phyloP scores from a whole-genome alignment of 768 basidiomycete genomes.

The Pleurotus djamor region DNA sequence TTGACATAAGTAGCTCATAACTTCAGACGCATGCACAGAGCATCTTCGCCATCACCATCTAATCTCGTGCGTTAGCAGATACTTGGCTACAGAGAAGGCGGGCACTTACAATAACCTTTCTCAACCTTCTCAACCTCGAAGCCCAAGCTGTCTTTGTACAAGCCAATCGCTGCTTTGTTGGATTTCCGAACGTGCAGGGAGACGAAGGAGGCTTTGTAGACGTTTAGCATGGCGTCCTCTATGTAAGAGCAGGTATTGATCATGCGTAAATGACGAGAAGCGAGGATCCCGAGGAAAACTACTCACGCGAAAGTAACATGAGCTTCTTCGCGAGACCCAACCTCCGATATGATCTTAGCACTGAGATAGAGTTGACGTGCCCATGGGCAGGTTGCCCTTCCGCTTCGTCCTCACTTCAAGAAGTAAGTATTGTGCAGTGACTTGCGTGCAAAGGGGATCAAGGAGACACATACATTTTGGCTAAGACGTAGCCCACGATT shows the following conservation, averaged over 20 bases:
- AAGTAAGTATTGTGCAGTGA: not conserved
- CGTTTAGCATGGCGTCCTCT: slow-evolving; percentile 91
- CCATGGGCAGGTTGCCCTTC: slow-evolving; percentile 72
- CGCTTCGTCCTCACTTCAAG: slow-evolving; percentile 28
- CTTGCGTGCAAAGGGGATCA: not conserved
- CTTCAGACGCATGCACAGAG: slow-evolving; percentile 73
- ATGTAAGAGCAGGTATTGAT: not conserved
- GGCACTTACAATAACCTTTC: slow-evolving; percentile 81
- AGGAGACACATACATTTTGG: slow-evolving; percentile 71
- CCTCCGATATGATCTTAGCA: slow-evolving; percentile 86
- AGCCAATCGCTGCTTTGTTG: slow-evolving; percentile 86
- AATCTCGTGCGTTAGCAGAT: slow-evolving; percentile 3
- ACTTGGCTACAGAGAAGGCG: not conserved
- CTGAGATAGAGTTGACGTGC: slow-evolving; percentile 96
- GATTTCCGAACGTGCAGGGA: slow-evolving; percentile 92
- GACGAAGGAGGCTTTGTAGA: slow-evolving; percentile 84
- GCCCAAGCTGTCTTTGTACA: slow-evolving; percentile 88
- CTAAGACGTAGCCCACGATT: slow-evolving; percentile 94
- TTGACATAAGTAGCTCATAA: not conserved
- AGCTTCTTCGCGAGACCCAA: slow-evolving; percentile 91
- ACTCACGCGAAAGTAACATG: slow-evolving; percentile 90
- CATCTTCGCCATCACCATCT: slow-evolving; percentile 91
- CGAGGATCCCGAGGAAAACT: not conserved
- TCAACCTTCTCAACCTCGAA: slow-evolving; percentile 87
- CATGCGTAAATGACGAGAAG: not conserved